phyloP scores from a whole-genome alignment of 768 basidiomycete genomes.

The Daedaleopsis sinensis region DNA sequence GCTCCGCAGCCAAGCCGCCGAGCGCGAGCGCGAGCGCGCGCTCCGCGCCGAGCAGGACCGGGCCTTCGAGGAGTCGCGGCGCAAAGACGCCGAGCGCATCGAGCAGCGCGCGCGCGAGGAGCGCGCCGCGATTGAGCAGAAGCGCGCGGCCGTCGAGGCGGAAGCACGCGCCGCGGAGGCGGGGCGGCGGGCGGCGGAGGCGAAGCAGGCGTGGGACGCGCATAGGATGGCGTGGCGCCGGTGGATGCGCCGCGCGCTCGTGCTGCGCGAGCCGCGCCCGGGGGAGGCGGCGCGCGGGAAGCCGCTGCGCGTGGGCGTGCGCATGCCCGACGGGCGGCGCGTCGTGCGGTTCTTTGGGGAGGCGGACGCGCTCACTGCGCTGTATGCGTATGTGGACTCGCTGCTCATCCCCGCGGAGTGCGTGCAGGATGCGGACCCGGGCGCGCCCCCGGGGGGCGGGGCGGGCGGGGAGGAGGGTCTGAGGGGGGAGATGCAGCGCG shows the following conservation, averaged over 20 bases:
- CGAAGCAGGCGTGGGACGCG: slow-evolving; percentile 26
- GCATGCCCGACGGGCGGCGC: slow-evolving; percentile 52
- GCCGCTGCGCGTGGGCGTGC: slow-evolving; percentile 59
- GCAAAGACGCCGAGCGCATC: slow-evolving; percentile 71
- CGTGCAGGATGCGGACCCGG: slow-evolving; percentile 44
- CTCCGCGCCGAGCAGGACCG: slow-evolving; percentile 82
- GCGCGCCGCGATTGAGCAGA: slow-evolving; percentile 43
- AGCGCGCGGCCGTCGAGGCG: slow-evolving; percentile 38
- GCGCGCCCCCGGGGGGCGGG: slow-evolving; percentile 40
- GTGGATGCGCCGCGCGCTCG: slow-evolving; percentile 57
- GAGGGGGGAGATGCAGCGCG: slow-evolving; percentile 37
- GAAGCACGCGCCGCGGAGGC: slow-evolving; percentile 43
- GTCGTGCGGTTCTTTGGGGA: slow-evolving; percentile 58
- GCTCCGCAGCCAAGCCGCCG: slow-evolving; percentile 54
- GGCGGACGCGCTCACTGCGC: slow-evolving; percentile 53
- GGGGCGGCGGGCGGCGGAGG: slow-evolving; percentile 27
- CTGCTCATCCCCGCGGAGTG: slow-evolving; percentile 51
- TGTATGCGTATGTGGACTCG: slow-evolving; percentile 77
- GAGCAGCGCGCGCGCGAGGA: slow-evolving; percentile 55
- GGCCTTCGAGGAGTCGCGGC: slow-evolving; percentile 68
- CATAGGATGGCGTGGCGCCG: slow-evolving; percentile 56
- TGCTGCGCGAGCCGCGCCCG: slow-evolving; percentile 38
- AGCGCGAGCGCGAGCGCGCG: slow-evolving; percentile 42
- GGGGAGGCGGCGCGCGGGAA: slow-evolving; percentile 33
- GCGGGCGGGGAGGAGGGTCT: slow-evolving; percentile 34